phyloP scores from a whole-genome alignment of 176 grass and related monocot species.

The Poa pratensis region DNA sequence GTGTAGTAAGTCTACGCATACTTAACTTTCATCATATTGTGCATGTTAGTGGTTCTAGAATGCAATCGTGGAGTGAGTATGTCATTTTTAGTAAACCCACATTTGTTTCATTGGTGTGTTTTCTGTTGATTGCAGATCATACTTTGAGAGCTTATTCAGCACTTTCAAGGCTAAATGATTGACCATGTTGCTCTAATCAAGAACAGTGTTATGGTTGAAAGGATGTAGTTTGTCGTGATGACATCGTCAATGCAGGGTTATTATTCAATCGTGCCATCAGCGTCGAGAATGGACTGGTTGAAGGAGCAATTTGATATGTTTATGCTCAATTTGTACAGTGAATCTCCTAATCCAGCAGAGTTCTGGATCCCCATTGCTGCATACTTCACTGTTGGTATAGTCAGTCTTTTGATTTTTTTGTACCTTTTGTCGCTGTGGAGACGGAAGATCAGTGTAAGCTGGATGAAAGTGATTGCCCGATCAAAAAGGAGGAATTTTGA shows the following conservation, averaged over 20 bases:
- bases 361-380: conserved; percentile 54
- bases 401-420: conserved; percentile 53
- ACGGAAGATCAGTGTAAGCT: conserved; percentile 65
- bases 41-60: not conserved
- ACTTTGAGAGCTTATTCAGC: not conserved
- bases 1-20: not conserved
- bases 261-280: not conserved
- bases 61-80: not conserved
- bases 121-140: conserved; percentile 32
- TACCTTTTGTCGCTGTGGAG: conserved; percentile 58
- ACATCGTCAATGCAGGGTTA: not conserved
- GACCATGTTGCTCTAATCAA: conserved; percentile 7
- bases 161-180: conserved; percentile 14
- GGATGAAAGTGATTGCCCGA: conserved; percentile 75
- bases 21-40: conserved; percentile 10
- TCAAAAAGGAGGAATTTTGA: conserved; percentile 64
- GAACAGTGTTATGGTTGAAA: not conserved
- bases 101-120: not conserved
- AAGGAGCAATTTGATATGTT: conserved; percentile 42
- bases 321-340: conserved; percentile 24
- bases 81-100: not conserved
- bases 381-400: conserved; percentile 39
- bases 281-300: conserved; percentile 37
- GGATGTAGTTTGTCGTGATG: conserved; percentile 30
- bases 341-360: conserved; percentile 38